A percentile compares a stretch with the other conserved stretches of the same genome.
These are phyloP conservation scores for Fomitopsis palustris DNA, from an alignment of 1,284 basidiomycete species.

Conservation along the genomic window DNA sequence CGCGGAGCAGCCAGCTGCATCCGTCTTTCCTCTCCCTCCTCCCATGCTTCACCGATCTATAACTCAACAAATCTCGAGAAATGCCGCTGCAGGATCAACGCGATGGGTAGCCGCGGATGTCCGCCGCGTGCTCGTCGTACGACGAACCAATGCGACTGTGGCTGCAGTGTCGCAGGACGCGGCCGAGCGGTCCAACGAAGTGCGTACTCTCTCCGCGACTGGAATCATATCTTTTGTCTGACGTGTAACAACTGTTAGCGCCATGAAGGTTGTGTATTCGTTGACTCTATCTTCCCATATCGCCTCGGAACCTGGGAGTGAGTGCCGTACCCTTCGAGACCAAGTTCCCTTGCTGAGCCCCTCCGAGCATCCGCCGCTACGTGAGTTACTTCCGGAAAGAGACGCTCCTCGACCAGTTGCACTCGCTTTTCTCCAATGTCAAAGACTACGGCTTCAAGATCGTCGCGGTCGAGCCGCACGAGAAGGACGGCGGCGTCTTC, in stretches of 20 bases:
- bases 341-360: neutral
- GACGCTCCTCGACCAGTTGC: constrained; percentile 43
- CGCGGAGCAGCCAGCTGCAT: neutral
- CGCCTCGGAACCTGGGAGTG: neutral
- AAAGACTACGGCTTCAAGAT: constrained; percentile 54
- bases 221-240: neutral
- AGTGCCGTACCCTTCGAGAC: neutral
- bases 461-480: constrained; percentile 54
- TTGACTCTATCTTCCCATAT: neutral
- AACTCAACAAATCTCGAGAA: neutral
- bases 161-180: neutral
- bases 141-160: neutral
- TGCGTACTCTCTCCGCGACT: neutral
- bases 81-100: neutral
- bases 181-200: neutral
- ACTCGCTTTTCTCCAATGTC: constrained; percentile 46
- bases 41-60: neutral
- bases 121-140: neutral
- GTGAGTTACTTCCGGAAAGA: constrained; percentile 57
- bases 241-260: constrained; percentile 5
- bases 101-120: neutral
- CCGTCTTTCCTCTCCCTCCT: neutral
- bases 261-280: neutral
- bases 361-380: constrained; percentile 56
- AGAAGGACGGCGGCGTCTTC: constrained; percentile 87